phyloP scores from a whole-genome alignment of 2,329 filamentous ascomycete species.

The Botryotinia narcissicola region DNA sequence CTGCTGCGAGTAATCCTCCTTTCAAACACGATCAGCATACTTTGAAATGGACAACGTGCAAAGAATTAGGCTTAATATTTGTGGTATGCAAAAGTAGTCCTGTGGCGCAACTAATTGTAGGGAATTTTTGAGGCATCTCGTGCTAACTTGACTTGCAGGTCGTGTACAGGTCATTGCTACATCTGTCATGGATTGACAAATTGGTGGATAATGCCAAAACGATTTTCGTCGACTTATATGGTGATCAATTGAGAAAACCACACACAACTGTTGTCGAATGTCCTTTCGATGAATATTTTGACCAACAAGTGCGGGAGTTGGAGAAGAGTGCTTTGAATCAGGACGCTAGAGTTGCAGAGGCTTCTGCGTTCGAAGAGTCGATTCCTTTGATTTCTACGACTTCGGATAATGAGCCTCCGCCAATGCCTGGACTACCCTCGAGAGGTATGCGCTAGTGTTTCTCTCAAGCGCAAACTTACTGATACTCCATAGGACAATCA shows the following conservation, averaged over 20 bases:
- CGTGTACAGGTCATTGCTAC: slow-evolving; percentile 92
- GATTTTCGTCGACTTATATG: slow-evolving; percentile 88
- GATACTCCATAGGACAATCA: slow-evolving; percentile 27
- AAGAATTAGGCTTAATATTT: slow-evolving; percentile 93
- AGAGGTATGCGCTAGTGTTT: slow-evolving; percentile 28
- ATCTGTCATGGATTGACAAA: slow-evolving; percentile 95
- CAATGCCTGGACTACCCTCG: slow-evolving; percentile 41
- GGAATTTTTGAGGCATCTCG: not conserved
- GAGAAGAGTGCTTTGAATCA: slow-evolving; percentile 52
- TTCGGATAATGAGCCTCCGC: slow-evolving; percentile 49
- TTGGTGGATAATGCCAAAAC: slow-evolving; percentile 92
- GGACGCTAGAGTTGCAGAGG: slow-evolving; percentile 32
- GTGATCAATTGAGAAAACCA: slow-evolving; percentile 77
- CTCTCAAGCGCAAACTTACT: not conserved
- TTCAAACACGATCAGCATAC: slow-evolving; percentile 94
- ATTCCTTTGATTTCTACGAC: slow-evolving; percentile 27
- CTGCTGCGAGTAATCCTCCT: slow-evolving; percentile 63
- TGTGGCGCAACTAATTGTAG: slow-evolving; percentile 5
- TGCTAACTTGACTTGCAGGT: slow-evolving; percentile 54
- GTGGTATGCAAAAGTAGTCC: slow-evolving; percentile 57
- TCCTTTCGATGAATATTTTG: slow-evolving; percentile 89
- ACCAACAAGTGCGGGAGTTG: slow-evolving; percentile 84
- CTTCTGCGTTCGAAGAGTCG: slow-evolving; percentile 31
- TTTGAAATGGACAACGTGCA: slow-evolving; percentile 87
- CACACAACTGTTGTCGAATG: slow-evolving; percentile 78